Evolutionary conservation across 176 grass and related monocot species (phyloP).

Genomic region (Ampelocalamus luodianensis): DNA sequence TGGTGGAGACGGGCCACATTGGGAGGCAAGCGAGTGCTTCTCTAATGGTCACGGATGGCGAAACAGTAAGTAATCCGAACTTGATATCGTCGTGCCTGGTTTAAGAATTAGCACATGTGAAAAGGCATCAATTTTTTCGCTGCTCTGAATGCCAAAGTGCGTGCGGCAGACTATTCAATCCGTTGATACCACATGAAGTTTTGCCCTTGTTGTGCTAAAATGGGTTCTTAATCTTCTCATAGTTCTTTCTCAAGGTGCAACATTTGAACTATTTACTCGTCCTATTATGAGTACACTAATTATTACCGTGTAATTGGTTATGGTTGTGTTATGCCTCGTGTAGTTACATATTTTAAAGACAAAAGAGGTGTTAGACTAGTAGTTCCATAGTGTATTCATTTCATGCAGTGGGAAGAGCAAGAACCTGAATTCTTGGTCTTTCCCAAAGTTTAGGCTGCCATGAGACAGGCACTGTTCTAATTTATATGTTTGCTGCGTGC

Average conservation of each 20-base stretch:
- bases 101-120: background rate
- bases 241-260: background rate
- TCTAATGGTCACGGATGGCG: slow-evolving; percentile 86
- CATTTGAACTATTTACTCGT: background rate
- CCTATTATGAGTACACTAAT: background rate
- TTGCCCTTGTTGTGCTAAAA: background rate
- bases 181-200: background rate
- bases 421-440: background rate
- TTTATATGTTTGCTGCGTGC: background rate
- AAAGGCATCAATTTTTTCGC: background rate
- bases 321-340: background rate
- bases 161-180: background rate
- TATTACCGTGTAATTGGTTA: background rate
- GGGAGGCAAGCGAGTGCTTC: slow-evolving; percentile 96
- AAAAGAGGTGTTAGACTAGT: background rate
- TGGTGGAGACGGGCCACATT: slow-evolving; percentile 98
- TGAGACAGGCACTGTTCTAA: background rate
- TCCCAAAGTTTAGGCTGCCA: background rate
- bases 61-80: slow-evolving; percentile 67
- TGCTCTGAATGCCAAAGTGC: slow-evolving; percentile 7
- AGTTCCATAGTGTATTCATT: background rate
- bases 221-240: background rate
- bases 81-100: background rate
- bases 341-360: slow-evolving; percentile 1
- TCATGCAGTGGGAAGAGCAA: background rate